These are phyloP conservation scores for Nicotiana attenuata DNA, from an alignment of 257 asterid species.

Conservation along the genomic window DNA sequence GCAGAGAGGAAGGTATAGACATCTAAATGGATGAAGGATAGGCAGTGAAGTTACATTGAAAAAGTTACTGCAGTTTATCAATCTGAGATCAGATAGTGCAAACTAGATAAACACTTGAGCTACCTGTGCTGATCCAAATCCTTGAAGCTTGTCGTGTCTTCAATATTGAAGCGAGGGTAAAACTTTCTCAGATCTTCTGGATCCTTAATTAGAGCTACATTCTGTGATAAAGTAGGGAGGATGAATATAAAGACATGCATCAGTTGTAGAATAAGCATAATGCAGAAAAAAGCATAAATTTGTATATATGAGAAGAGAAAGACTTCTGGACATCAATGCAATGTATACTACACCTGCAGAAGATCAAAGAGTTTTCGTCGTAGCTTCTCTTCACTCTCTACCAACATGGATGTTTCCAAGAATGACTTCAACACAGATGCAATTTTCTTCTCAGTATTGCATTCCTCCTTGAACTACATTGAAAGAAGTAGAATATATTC, in stretches of 20 bases:
- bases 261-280: background rate
- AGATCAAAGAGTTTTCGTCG: constrained; percentile 74
- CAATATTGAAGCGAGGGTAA: constrained; percentile 93
- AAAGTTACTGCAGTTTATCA: background rate
- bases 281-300: background rate
- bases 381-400: constrained; percentile 64
- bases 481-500: background rate
- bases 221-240: constrained; percentile 38
- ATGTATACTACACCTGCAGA: constrained; percentile 51
- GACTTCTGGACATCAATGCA: background rate
- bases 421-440: constrained; percentile 66
- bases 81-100: background rate
- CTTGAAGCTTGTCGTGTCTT: constrained; percentile 73
- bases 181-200: constrained; percentile 74
- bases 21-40: constrained; percentile 1
- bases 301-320: background rate
- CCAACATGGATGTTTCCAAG: constrained; percentile 52
- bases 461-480: constrained; percentile 85
- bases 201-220: constrained; percentile 76
- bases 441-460: constrained; percentile 82
- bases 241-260: background rate
- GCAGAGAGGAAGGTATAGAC: background rate
- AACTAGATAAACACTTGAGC: background rate
- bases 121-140: constrained; percentile 79
- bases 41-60: background rate